Evolutionary conservation across 2,329 filamentous ascomycete genomes (phyloP).

Genomic region (Botrytis sinoallii): DNA sequence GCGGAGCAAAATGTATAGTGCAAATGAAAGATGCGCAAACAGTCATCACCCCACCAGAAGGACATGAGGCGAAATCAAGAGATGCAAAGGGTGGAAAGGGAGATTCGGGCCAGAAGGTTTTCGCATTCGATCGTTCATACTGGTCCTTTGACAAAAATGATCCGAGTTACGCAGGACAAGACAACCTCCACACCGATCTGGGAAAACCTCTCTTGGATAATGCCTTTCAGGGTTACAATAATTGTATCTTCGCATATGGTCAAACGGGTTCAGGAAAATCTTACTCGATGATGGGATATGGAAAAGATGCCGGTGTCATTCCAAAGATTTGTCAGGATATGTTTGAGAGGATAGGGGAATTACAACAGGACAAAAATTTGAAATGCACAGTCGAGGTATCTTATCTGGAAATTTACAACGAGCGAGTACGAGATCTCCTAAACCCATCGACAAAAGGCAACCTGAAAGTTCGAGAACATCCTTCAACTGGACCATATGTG

Average conservation of each 20-base stretch:
- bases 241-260: slow-evolving; percentile 98
- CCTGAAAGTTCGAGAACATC: slow-evolving; percentile 94
- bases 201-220: slow-evolving; percentile 92
- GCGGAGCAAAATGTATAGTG: slow-evolving; percentile 93
- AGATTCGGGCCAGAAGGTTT: slow-evolving; percentile 72
- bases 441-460: slow-evolving; percentile 96
- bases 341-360: slow-evolving; percentile 77
- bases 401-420: slow-evolving; percentile 99
- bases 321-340: slow-evolving; percentile 96
- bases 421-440: slow-evolving; percentile 89
- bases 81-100: slow-evolving; percentile 62
- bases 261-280: slow-evolving; percentile 98
- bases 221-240: slow-evolving; percentile 98
- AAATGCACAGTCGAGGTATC: slow-evolving; percentile 96
- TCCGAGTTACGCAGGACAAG: slow-evolving; percentile 82
- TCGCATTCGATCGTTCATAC: slow-evolving; percentile 96
- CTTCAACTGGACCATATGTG: slow-evolving; percentile 94
- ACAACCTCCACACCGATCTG: slow-evolving; percentile 82
- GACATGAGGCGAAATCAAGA: slow-evolving; percentile 51
- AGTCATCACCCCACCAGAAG: slow-evolving; percentile 70
- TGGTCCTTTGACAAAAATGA: slow-evolving; percentile 92
- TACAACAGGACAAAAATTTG: slow-evolving; percentile 70
- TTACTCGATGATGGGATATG: slow-evolving; percentile 99
- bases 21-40: slow-evolving; percentile 95
- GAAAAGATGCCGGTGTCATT: slow-evolving; percentile 91